Evolutionary conservation across 768 basidiomycete genomes (phyloP).

Genomic region (Collybiopsis confluens): DNA sequence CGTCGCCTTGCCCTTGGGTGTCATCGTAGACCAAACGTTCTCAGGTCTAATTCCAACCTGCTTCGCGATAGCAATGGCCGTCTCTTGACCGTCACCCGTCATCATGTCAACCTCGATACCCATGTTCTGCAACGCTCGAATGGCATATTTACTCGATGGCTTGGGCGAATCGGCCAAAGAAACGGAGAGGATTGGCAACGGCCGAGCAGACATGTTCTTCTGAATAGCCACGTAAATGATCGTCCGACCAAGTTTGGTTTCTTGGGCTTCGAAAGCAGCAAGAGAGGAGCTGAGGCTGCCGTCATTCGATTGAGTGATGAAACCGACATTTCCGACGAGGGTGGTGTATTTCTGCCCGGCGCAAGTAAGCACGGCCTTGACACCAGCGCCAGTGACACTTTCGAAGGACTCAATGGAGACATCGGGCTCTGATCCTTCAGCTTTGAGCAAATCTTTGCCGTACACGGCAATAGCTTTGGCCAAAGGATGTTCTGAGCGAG

Average conservation of each 20-base stretch:
- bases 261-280: constrained; percentile 60
- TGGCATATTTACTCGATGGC: constrained; percentile 77
- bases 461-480: constrained; percentile 89
- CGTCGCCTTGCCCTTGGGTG: constrained; percentile 91
- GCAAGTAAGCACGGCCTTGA: constrained; percentile 63
- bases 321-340: constrained; percentile 73
- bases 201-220: constrained; percentile 31
- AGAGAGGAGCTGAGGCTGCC: constrained; percentile 57
- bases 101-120: constrained; percentile 91
- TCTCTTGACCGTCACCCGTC: constrained; percentile 87
- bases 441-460: constrained; percentile 60
- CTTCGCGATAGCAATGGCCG: constrained; percentile 84
- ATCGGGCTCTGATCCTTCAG: constrained; percentile 43
- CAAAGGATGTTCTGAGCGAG: constrained; percentile 92
- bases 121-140: constrained; percentile 78
- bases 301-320: constrained; percentile 53
- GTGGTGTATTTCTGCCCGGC: constrained; percentile 51
- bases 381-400: constrained; percentile 85
- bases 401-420: constrained; percentile 72
- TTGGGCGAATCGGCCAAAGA: constrained; percentile 88
- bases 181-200: constrained; percentile 69
- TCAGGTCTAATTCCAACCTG: constrained; percentile 84
- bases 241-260: constrained; percentile 72
- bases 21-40: constrained; percentile 88
- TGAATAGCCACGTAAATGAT: constrained; percentile 82